Evolutionary conservation across 1,139 yeast species (phyloP), one percentile per base, ranked within the genome.

Genomic region (Lodderomyces orthopsilosis): DNA sequence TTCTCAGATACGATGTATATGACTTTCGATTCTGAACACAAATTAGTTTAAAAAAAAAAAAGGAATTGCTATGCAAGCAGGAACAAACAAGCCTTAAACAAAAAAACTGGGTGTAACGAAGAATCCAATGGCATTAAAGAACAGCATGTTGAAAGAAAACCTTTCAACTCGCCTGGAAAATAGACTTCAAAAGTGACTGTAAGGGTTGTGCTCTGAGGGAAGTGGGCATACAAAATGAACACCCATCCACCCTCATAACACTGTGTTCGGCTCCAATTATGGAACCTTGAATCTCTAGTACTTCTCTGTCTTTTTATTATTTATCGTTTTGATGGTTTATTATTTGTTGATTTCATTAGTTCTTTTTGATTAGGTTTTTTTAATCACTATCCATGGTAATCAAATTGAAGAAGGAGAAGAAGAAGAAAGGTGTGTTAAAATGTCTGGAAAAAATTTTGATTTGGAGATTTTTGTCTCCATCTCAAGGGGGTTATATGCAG

Each of bases 361-460:
- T 46, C 45, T 43, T 46, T 42, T 44, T 45, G 45, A 42, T 30
- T 4, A 23, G 26, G 62, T 55, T 62, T 65, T 37, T 66, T 61
- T 55, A 57, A 61, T 57, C 60, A 53, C 54, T 38, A 54, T 66
- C 72, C 76, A 70, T 58, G 76, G 75, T 70, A 70, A 70, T 53
- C 72, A 71, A 71, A 70, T 63, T 54, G 58, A 53, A 50, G 48
- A 47, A 51, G 50, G 39, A 45, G 42, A 42, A 33, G 43, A 42
- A 42, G 38, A 43, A 32, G 27, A 37, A 28, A 15, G n/a, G 34
- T 3, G 17, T 27, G 32, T 24, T 13, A n/a, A 7, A 8, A 15
- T 7, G 15, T 3, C 43, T 45, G 41, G 38, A 47, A 47, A 46
- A 4, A 15, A 15, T 30, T 34, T 19, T 21, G 24, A 34, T 34